These are phyloP conservation scores for Chrysanthemum seticuspe DNA, from an alignment of 129 eudicot species.

Conservation along the genomic window DNA sequence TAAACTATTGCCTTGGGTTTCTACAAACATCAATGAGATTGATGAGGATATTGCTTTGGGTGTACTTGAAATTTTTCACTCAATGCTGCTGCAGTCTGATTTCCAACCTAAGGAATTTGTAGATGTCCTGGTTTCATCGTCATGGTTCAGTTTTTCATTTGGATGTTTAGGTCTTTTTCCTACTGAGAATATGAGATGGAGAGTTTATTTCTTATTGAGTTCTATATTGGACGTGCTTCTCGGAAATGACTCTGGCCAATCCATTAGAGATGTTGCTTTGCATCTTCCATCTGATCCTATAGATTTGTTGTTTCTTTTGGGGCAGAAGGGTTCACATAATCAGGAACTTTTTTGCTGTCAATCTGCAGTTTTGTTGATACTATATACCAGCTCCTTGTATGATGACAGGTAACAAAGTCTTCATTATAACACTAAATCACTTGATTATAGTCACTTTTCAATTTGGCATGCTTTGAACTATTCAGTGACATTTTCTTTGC, in stretches of 20 bases:
- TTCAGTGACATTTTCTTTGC: background rate
- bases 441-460: background rate
- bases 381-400: slow-evolving; percentile 69
- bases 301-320: slow-evolving; percentile 77
- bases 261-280: slow-evolving; percentile 68
- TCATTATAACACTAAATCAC: slow-evolving; percentile 21
- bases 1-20: slow-evolving; percentile 79
- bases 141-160: slow-evolving; percentile 81
- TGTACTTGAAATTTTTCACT: slow-evolving; percentile 70
- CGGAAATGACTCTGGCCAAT: slow-evolving; percentile 68
- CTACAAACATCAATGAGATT: slow-evolving; percentile 45
- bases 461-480: slow-evolving; percentile 7
- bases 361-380: slow-evolving; percentile 68
- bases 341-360: slow-evolving; percentile 61
- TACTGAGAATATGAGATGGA: slow-evolving; percentile 69
- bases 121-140: slow-evolving; percentile 52
- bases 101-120: slow-evolving; percentile 50
- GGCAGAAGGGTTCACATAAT: slow-evolving; percentile 68
- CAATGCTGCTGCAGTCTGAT: slow-evolving; percentile 52
- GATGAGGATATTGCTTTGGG: slow-evolving; percentile 77
- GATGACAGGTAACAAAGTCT: slow-evolving; percentile 66
- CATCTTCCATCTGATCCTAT: slow-evolving; percentile 85
- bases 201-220: slow-evolving; percentile 72
- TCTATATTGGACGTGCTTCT: slow-evolving; percentile 61
- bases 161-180: slow-evolving; percentile 89